Base-by-base conservation (phyloP, 441 rosid species). In the Capsella rubella region DNA sequence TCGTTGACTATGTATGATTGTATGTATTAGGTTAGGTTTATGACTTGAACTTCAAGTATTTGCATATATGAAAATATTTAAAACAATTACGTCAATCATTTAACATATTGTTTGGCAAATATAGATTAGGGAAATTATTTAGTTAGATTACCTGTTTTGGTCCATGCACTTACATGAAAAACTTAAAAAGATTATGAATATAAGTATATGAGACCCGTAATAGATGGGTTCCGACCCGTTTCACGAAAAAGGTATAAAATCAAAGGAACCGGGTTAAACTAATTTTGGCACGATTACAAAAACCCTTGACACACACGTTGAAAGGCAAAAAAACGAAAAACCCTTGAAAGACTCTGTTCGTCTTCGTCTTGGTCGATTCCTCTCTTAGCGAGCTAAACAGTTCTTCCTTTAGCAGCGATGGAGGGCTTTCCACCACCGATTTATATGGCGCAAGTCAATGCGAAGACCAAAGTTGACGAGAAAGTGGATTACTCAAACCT, bases 401-500 rank as follows among this genome's bases (percentile, higher is more conserved):
- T 54, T 52, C 10, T 13, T 67, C 47, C 7, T 6, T 12, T 13
- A 4, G 67, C 35, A 65, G 50, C 80, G n/a, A 89, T 89, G 89
- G 87, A 74, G 73, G 87, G 81, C 10, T 2, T 79, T 53, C 74
- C 75, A 68, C 79, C 85, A 81, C 82, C 82, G 1, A 21, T 56
- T 13, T 35, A 1, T 40, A 29, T 79, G 14, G 7, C 69, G 3
- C 47, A 40, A 71, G 3, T 12, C 69, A 29, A 74, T 53, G 55
- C 59, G 9, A 74, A 70, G 62, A 45, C 67, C 13, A 81, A 84
- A 64, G 54, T 69, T 3, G 80, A 59, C 3, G 86, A 89, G 76
- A 88, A 84, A 70, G 85, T 86, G 8, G 91, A 95, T 72, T 92
- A 90, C 88, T 65, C 82, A 76, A 80, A 89, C 69, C 93, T 95